Percentiles rank a stretch among this genome's conserved stretches.
These are phyloP conservation scores for Colletotrichum sidae DNA, from an alignment of 2,329 filamentous ascomycete species.

Conservation along the genomic window DNA sequence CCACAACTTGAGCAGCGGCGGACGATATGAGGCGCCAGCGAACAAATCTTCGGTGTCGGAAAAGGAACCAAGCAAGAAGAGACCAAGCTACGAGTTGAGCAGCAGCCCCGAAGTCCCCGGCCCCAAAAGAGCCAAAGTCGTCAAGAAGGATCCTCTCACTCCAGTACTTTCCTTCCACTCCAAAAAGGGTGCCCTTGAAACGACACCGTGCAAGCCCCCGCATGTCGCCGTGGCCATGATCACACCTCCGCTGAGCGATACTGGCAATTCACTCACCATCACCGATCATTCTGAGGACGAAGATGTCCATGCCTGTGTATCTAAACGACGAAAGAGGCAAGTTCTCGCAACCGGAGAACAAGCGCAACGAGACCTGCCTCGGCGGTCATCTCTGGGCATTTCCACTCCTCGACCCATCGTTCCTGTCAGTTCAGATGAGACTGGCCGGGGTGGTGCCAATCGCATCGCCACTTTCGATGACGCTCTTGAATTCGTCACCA, in stretches of 20 bases:
- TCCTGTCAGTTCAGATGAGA: no score
- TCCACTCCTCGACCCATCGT: no score
- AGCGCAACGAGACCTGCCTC: not conserved
- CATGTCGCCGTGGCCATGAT: not conserved
- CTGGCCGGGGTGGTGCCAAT: no score
- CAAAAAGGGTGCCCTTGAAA: not conserved
- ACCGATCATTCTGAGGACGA: not conserved
- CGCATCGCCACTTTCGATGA: not conserved
- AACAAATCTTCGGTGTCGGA: no score
- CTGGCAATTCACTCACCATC: not conserved
- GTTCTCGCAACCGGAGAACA: not conserved
- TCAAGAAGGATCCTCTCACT: no score
- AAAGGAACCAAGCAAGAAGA: no score
- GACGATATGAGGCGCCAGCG: no score
- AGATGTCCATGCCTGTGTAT: not conserved
- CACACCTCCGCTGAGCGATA: slow-evolving; percentile 11
- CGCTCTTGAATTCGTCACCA: not conserved
- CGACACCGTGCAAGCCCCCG: not conserved
- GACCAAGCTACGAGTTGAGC: no score
- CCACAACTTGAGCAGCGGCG: not conserved
- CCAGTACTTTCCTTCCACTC: no score
- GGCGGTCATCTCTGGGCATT: no score
- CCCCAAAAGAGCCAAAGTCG: no score
- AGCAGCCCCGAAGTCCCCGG: no score
- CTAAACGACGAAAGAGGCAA: not conserved